Percentiles rank a stretch among this genome's conserved stretches.
phyloP scores from a whole-genome alignment of 257 asterid species.

The Anisodus tanguticus region DNA sequence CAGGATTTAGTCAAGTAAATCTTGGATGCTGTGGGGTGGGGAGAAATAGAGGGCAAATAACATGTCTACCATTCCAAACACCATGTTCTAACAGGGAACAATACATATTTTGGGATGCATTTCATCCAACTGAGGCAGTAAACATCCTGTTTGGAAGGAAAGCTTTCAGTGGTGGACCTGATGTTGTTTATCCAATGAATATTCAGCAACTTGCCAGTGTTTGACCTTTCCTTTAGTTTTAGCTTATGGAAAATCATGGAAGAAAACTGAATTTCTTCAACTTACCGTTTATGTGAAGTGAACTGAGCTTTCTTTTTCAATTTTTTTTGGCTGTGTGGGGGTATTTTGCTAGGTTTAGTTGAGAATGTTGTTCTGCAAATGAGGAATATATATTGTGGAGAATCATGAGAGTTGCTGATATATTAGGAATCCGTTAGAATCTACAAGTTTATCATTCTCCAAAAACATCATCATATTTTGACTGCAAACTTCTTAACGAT shows the following conservation, averaged over 20 bases:
- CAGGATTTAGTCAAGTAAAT: slow-evolving; percentile 32
- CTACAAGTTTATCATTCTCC: not conserved
- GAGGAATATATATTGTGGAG: not conserved
- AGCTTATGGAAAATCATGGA: not conserved
- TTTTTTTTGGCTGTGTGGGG: not conserved
- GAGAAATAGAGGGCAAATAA: slow-evolving; percentile 39
- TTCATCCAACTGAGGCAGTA: slow-evolving; percentile 39
- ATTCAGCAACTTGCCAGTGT: slow-evolving; percentile 35
- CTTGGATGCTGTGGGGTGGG: slow-evolving; percentile 39
- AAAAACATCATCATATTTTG: not conserved
- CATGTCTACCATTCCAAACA: slow-evolving; percentile 40
- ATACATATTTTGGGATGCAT: slow-evolving; percentile 42
- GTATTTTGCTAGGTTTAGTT: not conserved
- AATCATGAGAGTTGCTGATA: not conserved
- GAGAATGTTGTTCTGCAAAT: not conserved
- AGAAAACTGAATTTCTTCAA: not conserved
- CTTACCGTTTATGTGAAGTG: not conserved
- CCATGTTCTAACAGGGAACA: slow-evolving; percentile 36
- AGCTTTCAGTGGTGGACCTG: slow-evolving; percentile 30
- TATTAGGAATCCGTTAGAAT: not conserved
- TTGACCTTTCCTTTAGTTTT: not conserved
- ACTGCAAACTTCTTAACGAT: not conserved
- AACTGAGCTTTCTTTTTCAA: not conserved
- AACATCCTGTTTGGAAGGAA: slow-evolving; percentile 35
- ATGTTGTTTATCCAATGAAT: slow-evolving; percentile 32